Base-by-base conservation (phyloP, 805 yeast genomes). In the Myxozyma nipponensis region DNA sequence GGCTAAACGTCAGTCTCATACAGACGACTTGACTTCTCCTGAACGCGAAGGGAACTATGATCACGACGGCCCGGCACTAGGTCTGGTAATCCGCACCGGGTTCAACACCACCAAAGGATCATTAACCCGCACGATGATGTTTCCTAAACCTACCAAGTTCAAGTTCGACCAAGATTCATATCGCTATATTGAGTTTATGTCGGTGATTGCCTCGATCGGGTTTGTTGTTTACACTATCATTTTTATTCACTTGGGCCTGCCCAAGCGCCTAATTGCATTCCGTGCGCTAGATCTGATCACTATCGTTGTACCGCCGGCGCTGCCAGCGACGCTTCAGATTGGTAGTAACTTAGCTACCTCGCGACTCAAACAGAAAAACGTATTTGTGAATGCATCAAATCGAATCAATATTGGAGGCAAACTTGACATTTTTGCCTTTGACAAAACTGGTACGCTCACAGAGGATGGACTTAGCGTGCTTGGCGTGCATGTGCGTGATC, bases 291-390 rank as follows among this genome's bases (percentile, higher is more conserved):
- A 93, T 69, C 79, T 93, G 46, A 84, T 93, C 47, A 93, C 99
- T 0, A 89, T 93, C 65, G 98, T 93, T 4, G 96, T 93, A 1
- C 99, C 99, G 1, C 99, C 99, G 1, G 98, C 98, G 0, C 74
- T 93, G 40, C 99, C 99, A 0, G 98, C 98, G 0, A 93, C 99
- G 0, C 72, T 93, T 54, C 89, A 98, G 0, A 91, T 93, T 52
- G 99, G 98, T 18, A 90, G 97, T 0, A 87, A 91, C 58, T 90
- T 93, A 72, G 95, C 98, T 0, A 69, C 93, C 23, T 74, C 81
- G 26, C 75, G 98, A 54, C 72, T 93, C 55, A 81, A 87, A 55
- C 69, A 75, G 52, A 77, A 78, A 52, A 72, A 77, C 37, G 82
- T 95, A 1, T 93, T 83, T 61, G 93, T 98, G 67, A 91, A 91